Percentiles rank a stretch among this genome's conserved stretches.
phyloP scores from a whole-genome alignment of 176 grass and related monocot genomes.

The Pontederia paniculata region DNA sequence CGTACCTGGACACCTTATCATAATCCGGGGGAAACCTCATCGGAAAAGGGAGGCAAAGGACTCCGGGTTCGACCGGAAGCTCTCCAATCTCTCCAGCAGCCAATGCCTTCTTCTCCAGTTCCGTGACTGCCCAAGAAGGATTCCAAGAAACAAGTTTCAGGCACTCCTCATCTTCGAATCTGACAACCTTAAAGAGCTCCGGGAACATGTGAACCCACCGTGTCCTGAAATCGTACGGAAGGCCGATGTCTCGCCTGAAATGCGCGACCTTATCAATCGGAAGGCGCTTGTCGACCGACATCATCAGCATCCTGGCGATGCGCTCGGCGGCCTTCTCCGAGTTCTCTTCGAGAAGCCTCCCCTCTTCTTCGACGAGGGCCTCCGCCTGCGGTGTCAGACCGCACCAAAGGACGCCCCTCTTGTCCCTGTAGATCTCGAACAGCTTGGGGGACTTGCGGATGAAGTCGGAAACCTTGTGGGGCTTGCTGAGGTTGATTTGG shows the following conservation, averaged over 20 bases:
- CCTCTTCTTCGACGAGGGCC: constrained; percentile 57
- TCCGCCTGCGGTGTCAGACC: constrained; percentile 43
- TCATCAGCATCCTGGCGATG: constrained; percentile 69
- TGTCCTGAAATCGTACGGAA: constrained; percentile 53
- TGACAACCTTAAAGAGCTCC: constrained; percentile 40
- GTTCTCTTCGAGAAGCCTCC: constrained; percentile 48
- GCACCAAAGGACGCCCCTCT: constrained; percentile 53
- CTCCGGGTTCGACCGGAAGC: constrained; percentile 22
- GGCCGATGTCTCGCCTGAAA: constrained; percentile 60
- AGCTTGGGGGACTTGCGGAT: constrained; percentile 50
- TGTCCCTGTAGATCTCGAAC: constrained; percentile 64
- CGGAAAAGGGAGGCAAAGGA: constrained; percentile 59
- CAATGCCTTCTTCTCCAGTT: constrained; percentile 53
- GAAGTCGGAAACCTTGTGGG: constrained; percentile 69
- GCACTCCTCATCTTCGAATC: constrained; percentile 41
- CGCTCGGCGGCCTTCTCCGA: constrained; percentile 25
- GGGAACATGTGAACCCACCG: constrained; percentile 76
- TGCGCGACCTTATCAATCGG: constrained; percentile 52
- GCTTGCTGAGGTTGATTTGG: constrained; percentile 53
- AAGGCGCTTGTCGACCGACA: constrained; percentile 54
- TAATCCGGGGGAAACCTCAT: constrained; percentile 68
- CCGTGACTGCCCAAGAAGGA: constrained; percentile 55
- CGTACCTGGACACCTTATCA: constrained; percentile 47
- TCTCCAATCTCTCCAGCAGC: constrained; percentile 13
- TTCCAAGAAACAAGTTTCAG: constrained; percentile 72